Conservation (phyloP, 2,329 filamentous ascomycete genomes). For the Aspergillus oerlinghausenensis region DNA sequence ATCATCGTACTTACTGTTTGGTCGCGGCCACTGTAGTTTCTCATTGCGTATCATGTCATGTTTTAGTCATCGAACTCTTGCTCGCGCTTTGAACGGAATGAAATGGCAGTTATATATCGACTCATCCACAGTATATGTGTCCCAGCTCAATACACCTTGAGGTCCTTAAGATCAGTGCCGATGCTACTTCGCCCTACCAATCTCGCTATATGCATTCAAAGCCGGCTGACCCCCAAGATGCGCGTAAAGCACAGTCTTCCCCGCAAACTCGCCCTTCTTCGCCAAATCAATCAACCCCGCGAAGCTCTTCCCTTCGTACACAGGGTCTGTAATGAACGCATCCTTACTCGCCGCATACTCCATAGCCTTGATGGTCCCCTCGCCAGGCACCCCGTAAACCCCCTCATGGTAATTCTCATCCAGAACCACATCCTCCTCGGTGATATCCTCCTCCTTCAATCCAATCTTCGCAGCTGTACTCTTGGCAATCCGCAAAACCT, state of each 20-base stretch:
- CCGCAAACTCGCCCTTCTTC: constrained; percentile 56
- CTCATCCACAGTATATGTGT: too few species aligned
- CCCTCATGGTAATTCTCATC: constrained; percentile 64
- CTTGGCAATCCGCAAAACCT: constrained; percentile 63
- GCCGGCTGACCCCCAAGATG: constrained; percentile 68
- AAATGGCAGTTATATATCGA: too few species aligned
- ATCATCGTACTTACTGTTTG: background rate
- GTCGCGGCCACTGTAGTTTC: too few species aligned
- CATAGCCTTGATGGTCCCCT: constrained; percentile 63
- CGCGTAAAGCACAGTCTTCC: constrained; percentile 63
- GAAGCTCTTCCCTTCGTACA: constrained; percentile 72
- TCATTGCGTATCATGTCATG: too few species aligned
- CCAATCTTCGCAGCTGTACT: constrained; percentile 62
- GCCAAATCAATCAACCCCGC: constrained; percentile 68
- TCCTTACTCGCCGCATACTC: constrained; percentile 64
- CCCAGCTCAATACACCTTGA: too few species aligned
- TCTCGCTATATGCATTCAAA: constrained; percentile 60
- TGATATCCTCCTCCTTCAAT: constrained; percentile 55
- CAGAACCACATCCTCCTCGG: constrained; percentile 58
- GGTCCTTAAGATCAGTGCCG: too few species aligned
- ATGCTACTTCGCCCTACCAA: constrained; percentile 21
- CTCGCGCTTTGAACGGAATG: too few species aligned
- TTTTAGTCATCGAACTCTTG: too few species aligned
- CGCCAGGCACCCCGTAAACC: constrained; percentile 63
- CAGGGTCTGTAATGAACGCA: constrained; percentile 69